Evolutionary conservation across 495 filamentous ascomycete genomes (phyloP).

Genomic region (Penicillium diatomitis): DNA sequence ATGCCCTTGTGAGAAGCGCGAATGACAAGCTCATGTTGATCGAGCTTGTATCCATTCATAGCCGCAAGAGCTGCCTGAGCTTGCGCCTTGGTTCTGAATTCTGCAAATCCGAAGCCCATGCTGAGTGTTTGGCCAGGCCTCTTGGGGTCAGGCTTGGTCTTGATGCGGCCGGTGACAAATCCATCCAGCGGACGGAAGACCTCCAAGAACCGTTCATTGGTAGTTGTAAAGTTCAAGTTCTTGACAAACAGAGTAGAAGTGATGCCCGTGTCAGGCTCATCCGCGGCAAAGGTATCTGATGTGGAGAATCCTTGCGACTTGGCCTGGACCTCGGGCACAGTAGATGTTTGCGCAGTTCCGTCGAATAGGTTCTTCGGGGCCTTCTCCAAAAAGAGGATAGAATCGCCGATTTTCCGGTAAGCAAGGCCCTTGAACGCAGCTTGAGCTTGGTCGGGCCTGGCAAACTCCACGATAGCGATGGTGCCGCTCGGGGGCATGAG

Average conservation of each 20-base stretch:
- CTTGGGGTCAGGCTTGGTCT: conserved; percentile 81
- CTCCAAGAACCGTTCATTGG: conserved; percentile 58
- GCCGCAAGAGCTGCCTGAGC: conserved; percentile 68
- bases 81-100: conserved; percentile 68
- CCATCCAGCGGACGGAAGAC: conserved; percentile 74
- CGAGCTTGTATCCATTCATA: conserved; percentile 82
- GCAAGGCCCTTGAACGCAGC: conserved; percentile 74
- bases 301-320: conserved; percentile 44
- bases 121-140: conserved; percentile 72
- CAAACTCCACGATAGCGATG: conserved; percentile 86
- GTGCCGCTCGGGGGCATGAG: conserved; percentile 89
- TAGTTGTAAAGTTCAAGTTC: conserved; percentile 90
- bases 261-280: conserved; percentile 42
- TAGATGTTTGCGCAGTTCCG: conserved; percentile 16
- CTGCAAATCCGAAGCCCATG: conserved; percentile 95
- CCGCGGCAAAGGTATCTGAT: conserved; percentile 45
- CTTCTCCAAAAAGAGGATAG: conserved; percentile 87
- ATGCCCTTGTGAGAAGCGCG: conserved; percentile 74
- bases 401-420: conserved; percentile 84
- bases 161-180: conserved; percentile 74
- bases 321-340: conserved; percentile 28
- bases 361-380: conserved; percentile 77
- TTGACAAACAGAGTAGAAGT: conserved; percentile 82
- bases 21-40: conserved; percentile 75
- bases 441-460: conserved; percentile 63